Percentiles rank a stretch among this genome's conserved stretches.
Evolutionary conservation across 345 rosid genomes (phyloP).

Genomic region (Ailanthus altissimus): DNA sequence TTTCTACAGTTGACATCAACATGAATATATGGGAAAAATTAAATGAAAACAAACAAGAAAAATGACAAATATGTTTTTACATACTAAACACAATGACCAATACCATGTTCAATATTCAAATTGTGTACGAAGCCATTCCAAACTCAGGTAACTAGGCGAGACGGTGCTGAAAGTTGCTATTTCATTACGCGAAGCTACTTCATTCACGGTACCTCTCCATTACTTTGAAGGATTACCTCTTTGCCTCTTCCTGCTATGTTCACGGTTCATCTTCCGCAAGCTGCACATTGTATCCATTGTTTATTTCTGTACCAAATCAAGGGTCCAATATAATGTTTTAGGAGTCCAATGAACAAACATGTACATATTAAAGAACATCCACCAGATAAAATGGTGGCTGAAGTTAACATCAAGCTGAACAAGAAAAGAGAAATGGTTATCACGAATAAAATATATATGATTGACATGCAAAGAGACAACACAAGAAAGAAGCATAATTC

Average conservation of each 20-base stretch:
- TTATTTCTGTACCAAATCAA: constrained; percentile 54
- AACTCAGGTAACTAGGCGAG: neutral
- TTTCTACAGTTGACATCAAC: constrained; percentile 41
- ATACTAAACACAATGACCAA: constrained; percentile 23
- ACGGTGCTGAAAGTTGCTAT: neutral
- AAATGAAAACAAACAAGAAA: neutral
- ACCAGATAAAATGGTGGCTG: neutral
- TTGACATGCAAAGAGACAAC: neutral
- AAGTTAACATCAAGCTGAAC: constrained; percentile 23
- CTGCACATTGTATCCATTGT: constrained; percentile 56
- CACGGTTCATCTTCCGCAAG: constrained; percentile 56
- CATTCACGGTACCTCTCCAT: neutral
- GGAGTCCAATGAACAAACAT: constrained; percentile 20
- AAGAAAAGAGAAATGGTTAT: neutral
- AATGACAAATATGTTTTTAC: constrained; percentile 10
- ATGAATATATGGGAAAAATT: constrained; percentile 17
- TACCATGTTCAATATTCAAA: constrained; percentile 19
- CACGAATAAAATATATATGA: neutral
- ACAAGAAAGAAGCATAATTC: neutral
- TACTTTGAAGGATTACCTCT: too few species aligned
- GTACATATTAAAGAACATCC: constrained; percentile 8
- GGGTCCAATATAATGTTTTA: constrained; percentile 13
- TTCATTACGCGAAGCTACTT: neutral
- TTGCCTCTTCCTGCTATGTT: constrained; percentile 19
- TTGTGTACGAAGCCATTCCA: neutral